Conservation (phyloP, 176 grass and related monocot genomes). For the Bothriochloa decipiens region DNA sequence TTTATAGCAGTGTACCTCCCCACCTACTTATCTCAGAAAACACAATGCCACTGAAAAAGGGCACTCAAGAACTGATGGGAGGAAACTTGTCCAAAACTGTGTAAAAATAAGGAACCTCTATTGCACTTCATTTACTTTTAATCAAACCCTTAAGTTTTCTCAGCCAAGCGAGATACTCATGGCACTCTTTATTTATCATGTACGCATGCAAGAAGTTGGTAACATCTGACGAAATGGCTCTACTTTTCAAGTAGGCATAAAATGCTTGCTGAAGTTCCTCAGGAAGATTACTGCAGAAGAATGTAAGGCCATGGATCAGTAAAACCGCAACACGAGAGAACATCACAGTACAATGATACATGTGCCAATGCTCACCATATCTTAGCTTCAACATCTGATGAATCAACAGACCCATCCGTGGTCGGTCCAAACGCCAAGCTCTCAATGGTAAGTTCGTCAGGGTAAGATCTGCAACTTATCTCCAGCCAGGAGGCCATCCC, state of each 20-base stretch:
- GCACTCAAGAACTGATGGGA: not conserved
- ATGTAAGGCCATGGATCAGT: constrained; percentile 2
- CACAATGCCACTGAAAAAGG: not conserved
- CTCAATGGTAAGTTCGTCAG: constrained; percentile 33
- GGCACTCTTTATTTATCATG: constrained; percentile 58
- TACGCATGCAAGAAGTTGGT: constrained; percentile 46
- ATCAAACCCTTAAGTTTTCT: constrained; percentile 47
- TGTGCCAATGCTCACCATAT: constrained; percentile 9
- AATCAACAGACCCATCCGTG: constrained; percentile 6
- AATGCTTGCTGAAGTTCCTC: constrained; percentile 42
- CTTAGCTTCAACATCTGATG: constrained; percentile 26
- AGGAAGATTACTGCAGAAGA: constrained; percentile 45
- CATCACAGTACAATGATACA: not conserved
- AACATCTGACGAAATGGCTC: constrained; percentile 42
- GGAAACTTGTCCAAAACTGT: not conserved
- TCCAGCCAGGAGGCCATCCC: constrained; percentile 32
- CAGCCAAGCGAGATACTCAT: constrained; percentile 55
- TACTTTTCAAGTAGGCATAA: constrained; percentile 42
- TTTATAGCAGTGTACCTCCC: not conserved
- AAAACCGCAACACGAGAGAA: not conserved
- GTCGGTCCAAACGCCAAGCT: constrained; percentile 26
- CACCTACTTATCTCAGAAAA: not conserved
- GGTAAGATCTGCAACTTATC: constrained; percentile 49
- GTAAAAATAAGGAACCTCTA: not conserved
- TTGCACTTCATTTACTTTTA: constrained; percentile 18